A percentile compares a stretch with the other conserved stretches of the same genome.
phyloP scores from a whole-genome alignment of 371 early-diverging fungal genomes.

The Conidiobolus incongruus region DNA sequence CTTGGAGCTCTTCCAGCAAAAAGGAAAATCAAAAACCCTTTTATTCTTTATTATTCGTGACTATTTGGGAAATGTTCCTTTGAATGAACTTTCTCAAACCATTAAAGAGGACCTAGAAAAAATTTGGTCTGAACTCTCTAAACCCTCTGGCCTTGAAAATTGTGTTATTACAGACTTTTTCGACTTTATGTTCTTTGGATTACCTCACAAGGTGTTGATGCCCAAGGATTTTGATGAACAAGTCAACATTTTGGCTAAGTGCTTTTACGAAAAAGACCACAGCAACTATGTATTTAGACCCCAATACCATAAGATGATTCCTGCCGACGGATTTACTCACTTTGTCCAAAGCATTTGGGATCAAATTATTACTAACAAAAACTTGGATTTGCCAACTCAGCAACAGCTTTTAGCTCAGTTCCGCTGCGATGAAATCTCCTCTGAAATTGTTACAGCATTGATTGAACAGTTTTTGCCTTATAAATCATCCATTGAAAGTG shows the following conservation, averaged over 20 bases:
- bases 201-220: slow-evolving; percentile 79
- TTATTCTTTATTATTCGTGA: slow-evolving; percentile 92
- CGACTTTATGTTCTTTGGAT: slow-evolving; percentile 71
- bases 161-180: slow-evolving; percentile 72
- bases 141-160: slow-evolving; percentile 64
- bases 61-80: slow-evolving; percentile 71
- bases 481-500: slow-evolving; percentile 44
- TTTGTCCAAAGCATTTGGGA: slow-evolving; percentile 88
- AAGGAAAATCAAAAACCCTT: slow-evolving; percentile 58
- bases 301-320: slow-evolving; percentile 75
- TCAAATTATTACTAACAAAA: slow-evolving; percentile 78
- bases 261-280: slow-evolving; percentile 45
- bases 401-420: slow-evolving; percentile 93
- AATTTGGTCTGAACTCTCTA: slow-evolving; percentile 73
- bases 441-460: slow-evolving; percentile 33
- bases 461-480: slow-evolving; percentile 27
- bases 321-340: slow-evolving; percentile 80
- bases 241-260: slow-evolving; percentile 34
- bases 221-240: slow-evolving; percentile 61
- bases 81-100: slow-evolving; percentile 56
- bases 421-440: slow-evolving; percentile 94
- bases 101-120: slow-evolving; percentile 60
- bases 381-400: slow-evolving; percentile 93
- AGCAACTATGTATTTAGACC: slow-evolving; percentile 66
- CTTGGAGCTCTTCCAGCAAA: slow-evolving; percentile 77